phyloP scores from a whole-genome alignment of 305 asterid species.

The Fraxinus floribunda region DNA sequence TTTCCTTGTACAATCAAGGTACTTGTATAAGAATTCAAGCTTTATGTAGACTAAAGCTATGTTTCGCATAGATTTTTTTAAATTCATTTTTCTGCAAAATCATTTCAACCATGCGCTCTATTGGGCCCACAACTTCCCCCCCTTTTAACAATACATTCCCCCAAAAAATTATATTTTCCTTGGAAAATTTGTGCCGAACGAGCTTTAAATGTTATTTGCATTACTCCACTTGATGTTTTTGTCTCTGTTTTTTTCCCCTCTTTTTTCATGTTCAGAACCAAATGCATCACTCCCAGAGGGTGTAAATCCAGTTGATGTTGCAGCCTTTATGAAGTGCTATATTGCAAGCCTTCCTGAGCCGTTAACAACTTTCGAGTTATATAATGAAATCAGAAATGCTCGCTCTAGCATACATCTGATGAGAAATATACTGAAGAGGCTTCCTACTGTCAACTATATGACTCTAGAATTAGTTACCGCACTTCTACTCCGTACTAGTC shows the following conservation, averaged over 20 bases:
- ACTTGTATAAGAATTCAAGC: slow-evolving; percentile 15
- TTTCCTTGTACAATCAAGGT: slow-evolving; percentile 76
- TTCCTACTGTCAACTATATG: slow-evolving; percentile 76
- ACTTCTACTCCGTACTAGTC: slow-evolving; percentile 63
- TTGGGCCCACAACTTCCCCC: neutral
- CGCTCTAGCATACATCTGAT: slow-evolving; percentile 57
- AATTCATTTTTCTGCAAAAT: neutral
- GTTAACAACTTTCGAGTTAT: slow-evolving; percentile 64
- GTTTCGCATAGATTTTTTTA: neutral
- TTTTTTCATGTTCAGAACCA: slow-evolving; percentile 41
- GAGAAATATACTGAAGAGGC: slow-evolving; percentile 66
- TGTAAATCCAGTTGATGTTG: slow-evolving; percentile 57
- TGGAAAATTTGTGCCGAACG: neutral
- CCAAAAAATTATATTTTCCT: neutral
- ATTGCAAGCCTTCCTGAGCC: slow-evolving; percentile 84
- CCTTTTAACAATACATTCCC: neutral
- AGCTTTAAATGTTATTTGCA: slow-evolving; percentile 9
- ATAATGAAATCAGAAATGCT: slow-evolving; percentile 57
- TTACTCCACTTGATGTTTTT: slow-evolving; percentile 9
- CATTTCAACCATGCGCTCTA: neutral
- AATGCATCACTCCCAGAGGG: slow-evolving; percentile 69
- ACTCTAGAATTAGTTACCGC: slow-evolving; percentile 76
- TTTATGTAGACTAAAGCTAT: neutral
- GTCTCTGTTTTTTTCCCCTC: neutral
- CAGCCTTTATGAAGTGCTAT: slow-evolving; percentile 70